phyloP scores from a whole-genome alignment of 192 early-diverging fungal species.

The Podila epicladia region DNA sequence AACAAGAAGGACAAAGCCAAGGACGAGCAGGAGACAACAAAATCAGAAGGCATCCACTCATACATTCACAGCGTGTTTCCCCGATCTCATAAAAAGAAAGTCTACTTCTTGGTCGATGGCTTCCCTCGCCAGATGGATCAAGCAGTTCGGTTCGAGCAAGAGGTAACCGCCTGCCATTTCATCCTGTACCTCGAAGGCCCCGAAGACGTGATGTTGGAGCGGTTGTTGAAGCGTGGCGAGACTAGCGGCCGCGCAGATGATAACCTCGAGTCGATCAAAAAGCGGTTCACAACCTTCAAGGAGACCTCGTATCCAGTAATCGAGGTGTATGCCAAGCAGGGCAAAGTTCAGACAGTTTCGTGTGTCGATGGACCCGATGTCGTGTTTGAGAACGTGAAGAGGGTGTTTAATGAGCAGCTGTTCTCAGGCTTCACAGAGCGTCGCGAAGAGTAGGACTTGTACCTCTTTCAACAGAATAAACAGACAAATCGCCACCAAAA shows the following conservation, averaged over 20 bases:
- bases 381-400: constrained; percentile 69
- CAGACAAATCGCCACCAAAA: too few species aligned
- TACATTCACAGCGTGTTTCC: constrained; percentile 3
- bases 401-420: constrained; percentile 54
- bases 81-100: background rate
- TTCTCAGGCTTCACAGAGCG: background rate
- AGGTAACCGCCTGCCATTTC: constrained; percentile 34
- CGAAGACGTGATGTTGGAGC: constrained; percentile 55
- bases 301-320: constrained; percentile 92
- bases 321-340: constrained; percentile 72
- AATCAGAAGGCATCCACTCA: constrained; percentile 9
- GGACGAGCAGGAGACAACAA: background rate
- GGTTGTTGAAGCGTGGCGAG: constrained; percentile 66
- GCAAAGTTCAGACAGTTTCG: constrained; percentile 79
- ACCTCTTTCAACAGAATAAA: too few species aligned
- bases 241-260: constrained; percentile 69
- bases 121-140: constrained; percentile 73
- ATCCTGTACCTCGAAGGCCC: constrained; percentile 68
- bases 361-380: constrained; percentile 66
- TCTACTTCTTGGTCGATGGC: constrained; percentile 70
- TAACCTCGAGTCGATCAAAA: constrained; percentile 64
- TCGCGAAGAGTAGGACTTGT: too few species aligned
- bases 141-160: constrained; percentile 50
- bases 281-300: constrained; percentile 51
- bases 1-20: background rate